These are phyloP conservation scores for Saccharomycopsis amapae DNA, from an alignment of 805 yeast species.

Conservation along the genomic window DNA sequence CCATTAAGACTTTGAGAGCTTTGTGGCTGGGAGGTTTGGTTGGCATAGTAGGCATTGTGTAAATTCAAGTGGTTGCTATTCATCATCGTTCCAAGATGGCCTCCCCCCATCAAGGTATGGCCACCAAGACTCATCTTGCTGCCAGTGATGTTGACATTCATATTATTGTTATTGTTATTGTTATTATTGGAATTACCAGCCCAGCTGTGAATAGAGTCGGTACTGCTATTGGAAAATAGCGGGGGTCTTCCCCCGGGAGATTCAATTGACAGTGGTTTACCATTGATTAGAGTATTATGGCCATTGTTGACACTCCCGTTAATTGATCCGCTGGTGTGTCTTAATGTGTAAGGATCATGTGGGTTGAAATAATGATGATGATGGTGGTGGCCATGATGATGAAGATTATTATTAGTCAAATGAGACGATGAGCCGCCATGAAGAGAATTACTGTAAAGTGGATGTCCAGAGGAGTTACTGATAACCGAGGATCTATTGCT, in stretches of 20 bases:
- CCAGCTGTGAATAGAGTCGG: too few species aligned
- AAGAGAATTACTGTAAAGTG: conserved; percentile 3
- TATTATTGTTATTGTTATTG: conserved; percentile 2
- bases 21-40: too few species aligned
- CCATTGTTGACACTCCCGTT: not conserved
- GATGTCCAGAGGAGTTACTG: conserved; percentile 1
- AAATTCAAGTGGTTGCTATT: conserved; percentile 1
- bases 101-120: conserved; percentile 7
- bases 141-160: not conserved
- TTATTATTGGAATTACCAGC: conserved; percentile 2
- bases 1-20: too few species aligned
- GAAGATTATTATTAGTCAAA: conserved; percentile 7
- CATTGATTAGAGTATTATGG: not conserved
- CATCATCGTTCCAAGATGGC: conserved; percentile 1
- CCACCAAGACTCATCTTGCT: not conserved
- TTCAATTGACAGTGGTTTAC: not conserved
- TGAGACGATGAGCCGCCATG: not conserved
- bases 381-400: conserved; percentile 21
- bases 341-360: conserved; percentile 15
- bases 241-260: conserved; percentile 9
- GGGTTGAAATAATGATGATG: conserved; percentile 18
- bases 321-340: not conserved
- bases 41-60: too few species aligned
- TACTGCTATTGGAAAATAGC: conserved; percentile 13
- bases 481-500: conserved; percentile 11